These are phyloP conservation scores for Acrocalymma vagum DNA, from an alignment of 2,329 filamentous ascomycete species.

Conservation along the genomic window DNA sequence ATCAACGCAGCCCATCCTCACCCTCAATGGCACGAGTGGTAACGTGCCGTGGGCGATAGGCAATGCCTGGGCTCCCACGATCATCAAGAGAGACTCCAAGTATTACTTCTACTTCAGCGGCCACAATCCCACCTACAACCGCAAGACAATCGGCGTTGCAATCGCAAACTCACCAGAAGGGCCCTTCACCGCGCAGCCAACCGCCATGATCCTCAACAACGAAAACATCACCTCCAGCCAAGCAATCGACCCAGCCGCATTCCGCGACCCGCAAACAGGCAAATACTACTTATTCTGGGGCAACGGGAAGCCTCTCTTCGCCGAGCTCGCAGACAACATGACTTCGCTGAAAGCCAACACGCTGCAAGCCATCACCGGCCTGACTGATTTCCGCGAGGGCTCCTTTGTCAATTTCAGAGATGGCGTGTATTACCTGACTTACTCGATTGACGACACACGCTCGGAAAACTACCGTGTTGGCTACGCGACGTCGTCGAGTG, in stretches of 20 bases:
- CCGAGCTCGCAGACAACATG: slow-evolving; percentile 34
- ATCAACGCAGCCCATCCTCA: slow-evolving; percentile 28
- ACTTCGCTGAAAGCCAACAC: slow-evolving; percentile 24
- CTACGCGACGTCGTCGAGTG: slow-evolving; percentile 29
- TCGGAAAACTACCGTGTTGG: slow-evolving; percentile 36
- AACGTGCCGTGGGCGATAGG: slow-evolving; percentile 38
- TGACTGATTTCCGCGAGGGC: slow-evolving; percentile 34
- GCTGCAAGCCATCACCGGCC: slow-evolving; percentile 19
- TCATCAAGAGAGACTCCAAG: slow-evolving; percentile 28
- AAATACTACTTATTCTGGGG: slow-evolving; percentile 41
- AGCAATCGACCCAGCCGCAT: slow-evolving; percentile 35
- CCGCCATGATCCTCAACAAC: slow-evolving; percentile 38
- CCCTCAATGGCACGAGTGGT: slow-evolving; percentile 34
- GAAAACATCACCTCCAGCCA: slow-evolving; percentile 29
- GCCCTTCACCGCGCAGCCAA: slow-evolving; percentile 31
- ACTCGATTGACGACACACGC: slow-evolving; percentile 39
- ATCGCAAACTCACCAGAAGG: slow-evolving; percentile 30
- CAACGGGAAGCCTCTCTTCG: slow-evolving; percentile 25
- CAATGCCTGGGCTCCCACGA: slow-evolving; percentile 38
- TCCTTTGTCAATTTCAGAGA: slow-evolving; percentile 34
- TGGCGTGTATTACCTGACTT: slow-evolving; percentile 35
- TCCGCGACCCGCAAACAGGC: slow-evolving; percentile 31
- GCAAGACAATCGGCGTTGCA: slow-evolving; percentile 39
- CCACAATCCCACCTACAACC: slow-evolving; percentile 31
- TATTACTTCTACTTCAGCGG: slow-evolving; percentile 42